A percentile compares a stretch with the other conserved stretches of the same genome.
phyloP scores from a whole-genome alignment of 2,329 filamentous ascomycete species.

The Colletotrichum phormii region DNA sequence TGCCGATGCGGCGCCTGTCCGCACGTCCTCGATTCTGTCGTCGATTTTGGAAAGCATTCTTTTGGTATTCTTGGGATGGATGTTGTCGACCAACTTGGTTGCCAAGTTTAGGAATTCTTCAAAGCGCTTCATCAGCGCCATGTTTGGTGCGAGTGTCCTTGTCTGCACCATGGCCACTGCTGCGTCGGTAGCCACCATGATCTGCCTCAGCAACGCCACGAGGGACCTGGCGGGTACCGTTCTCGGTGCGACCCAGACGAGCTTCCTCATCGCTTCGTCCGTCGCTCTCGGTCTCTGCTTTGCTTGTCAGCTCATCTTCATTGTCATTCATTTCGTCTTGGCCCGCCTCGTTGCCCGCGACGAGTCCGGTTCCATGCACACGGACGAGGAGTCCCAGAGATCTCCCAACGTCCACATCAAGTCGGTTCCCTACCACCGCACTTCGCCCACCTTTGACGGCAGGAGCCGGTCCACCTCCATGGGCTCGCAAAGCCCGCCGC shows the following conservation, averaged over 20 bases:
- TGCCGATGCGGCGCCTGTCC: slow-evolving; percentile 46
- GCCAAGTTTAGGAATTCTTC: slow-evolving; percentile 35
- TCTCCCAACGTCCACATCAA: slow-evolving; percentile 57
- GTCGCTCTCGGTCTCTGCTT: slow-evolving; percentile 59
- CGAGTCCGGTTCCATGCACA: slow-evolving; percentile 44
- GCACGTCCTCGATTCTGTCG: slow-evolving; percentile 51
- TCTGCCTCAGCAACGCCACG: slow-evolving; percentile 51
- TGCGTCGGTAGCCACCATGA: slow-evolving; percentile 57
- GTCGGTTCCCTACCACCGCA: slow-evolving; percentile 63
- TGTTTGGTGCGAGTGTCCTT: slow-evolving; percentile 53
- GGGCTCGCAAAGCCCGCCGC: slow-evolving; percentile 55
- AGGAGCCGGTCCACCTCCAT: slow-evolving; percentile 44
- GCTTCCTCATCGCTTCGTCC: slow-evolving; percentile 57
- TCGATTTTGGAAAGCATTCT: slow-evolving; percentile 51
- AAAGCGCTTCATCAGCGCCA: slow-evolving; percentile 45
- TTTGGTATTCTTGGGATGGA: slow-evolving; percentile 48
- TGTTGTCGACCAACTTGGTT: slow-evolving; percentile 47
- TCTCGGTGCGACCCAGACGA: slow-evolving; percentile 45
- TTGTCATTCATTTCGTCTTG: slow-evolving; percentile 57
- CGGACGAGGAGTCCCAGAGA: slow-evolving; percentile 47
- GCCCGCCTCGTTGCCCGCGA: slow-evolving; percentile 46
- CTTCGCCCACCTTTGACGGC: slow-evolving; percentile 44
- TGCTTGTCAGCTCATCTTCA: slow-evolving; percentile 60
- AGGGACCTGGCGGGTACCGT: slow-evolving; percentile 44
- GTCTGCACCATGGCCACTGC: slow-evolving; percentile 58